Evolutionary conservation across 805 yeast genomes (phyloP).

Genomic region (Metschnikowia dekortorum): DNA sequence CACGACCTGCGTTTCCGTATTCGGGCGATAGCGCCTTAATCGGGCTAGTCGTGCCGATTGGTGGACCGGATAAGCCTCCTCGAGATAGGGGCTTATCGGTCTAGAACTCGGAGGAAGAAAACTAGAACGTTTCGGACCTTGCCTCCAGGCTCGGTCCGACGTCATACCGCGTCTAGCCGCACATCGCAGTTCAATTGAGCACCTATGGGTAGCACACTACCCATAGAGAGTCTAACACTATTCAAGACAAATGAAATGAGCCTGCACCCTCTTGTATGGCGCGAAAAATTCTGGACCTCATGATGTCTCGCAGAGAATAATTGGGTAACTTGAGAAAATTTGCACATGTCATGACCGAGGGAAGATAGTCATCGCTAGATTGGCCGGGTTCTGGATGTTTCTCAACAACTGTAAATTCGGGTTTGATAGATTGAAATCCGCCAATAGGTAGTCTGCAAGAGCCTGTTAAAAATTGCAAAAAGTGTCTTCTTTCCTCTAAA

Average conservation of each 20-base stretch:
- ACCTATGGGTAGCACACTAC: too few relatives aligned
- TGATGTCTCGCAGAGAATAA: constrained; percentile 58
- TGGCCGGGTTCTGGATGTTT: constrained; percentile 72
- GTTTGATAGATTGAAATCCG: constrained; percentile 79
- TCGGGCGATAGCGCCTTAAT: too few relatives aligned
- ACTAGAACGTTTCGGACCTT: too few relatives aligned
- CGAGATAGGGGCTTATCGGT: too few relatives aligned
- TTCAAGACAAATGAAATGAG: constrained; percentile 70
- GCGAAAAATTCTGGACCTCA: constrained; percentile 54
- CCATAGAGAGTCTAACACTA: too few relatives aligned
- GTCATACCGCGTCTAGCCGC: too few relatives aligned
- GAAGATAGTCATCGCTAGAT: constrained; percentile 73
- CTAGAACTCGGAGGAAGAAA: too few relatives aligned
- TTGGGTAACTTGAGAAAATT: constrained; percentile 88
- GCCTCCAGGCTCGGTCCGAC: too few relatives aligned
- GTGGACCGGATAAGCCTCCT: too few relatives aligned
- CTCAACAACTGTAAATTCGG: constrained; percentile 82
- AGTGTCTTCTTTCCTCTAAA: constrained; percentile 56
- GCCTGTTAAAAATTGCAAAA: constrained; percentile 86
- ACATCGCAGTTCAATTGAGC: too few relatives aligned
- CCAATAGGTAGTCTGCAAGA: constrained; percentile 92
- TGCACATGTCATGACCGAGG: constrained; percentile 98
- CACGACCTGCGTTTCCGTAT: too few relatives aligned
- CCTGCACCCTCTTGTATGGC: constrained; percentile 89
- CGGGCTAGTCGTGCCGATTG: too few relatives aligned